Percentiles rank a stretch among this genome's conserved stretches.
Evolutionary conservation across 2,329 filamentous ascomycete genomes (phyloP).

Genomic region (Alternaria angustiovoidea): DNA sequence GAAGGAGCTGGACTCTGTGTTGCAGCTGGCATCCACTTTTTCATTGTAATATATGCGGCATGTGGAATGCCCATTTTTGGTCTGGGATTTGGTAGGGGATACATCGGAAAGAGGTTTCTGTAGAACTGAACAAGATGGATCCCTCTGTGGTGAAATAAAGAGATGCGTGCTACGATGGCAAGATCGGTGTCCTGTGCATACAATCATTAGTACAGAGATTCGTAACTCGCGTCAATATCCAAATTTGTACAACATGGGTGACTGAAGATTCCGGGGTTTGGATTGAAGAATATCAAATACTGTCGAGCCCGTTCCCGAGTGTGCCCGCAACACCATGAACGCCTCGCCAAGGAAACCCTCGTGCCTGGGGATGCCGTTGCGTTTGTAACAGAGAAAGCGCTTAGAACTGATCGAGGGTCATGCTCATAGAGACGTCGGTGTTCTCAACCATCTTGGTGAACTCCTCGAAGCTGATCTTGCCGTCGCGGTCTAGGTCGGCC

Average conservation of each 20-base stretch:
- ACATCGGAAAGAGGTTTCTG: neutral
- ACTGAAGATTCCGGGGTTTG: constrained; percentile 18
- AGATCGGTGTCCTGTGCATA: neutral
- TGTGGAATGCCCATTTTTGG: constrained; percentile 7
- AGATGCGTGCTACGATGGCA: neutral
- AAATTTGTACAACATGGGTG: neutral
- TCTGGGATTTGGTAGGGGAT: neutral
- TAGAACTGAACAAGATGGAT: neutral
- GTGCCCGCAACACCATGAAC: constrained; percentile 41
- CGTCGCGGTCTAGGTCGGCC: constrained; percentile 92
- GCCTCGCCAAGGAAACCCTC: constrained; percentile 42
- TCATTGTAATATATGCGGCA: constrained; percentile 8
- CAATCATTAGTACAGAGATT: neutral
- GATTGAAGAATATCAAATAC: constrained; percentile 41
- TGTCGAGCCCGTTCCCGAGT: constrained; percentile 28
- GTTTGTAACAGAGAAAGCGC: constrained; percentile 20
- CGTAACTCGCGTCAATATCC: neutral
- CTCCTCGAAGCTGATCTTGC: constrained; percentile 99
- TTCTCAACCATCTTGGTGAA: constrained; percentile 99
- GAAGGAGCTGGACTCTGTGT: constrained; percentile 9
- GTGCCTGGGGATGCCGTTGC: constrained; percentile 28
- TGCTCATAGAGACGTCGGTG: constrained; percentile 75
- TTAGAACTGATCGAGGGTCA: constrained; percentile 67
- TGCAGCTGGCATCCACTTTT: constrained; percentile 9
- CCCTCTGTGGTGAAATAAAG: no score